These are phyloP conservation scores for Ophiostoma piceae DNA, from an alignment of 2,329 filamentous ascomycete species.

Conservation along the genomic window DNA sequence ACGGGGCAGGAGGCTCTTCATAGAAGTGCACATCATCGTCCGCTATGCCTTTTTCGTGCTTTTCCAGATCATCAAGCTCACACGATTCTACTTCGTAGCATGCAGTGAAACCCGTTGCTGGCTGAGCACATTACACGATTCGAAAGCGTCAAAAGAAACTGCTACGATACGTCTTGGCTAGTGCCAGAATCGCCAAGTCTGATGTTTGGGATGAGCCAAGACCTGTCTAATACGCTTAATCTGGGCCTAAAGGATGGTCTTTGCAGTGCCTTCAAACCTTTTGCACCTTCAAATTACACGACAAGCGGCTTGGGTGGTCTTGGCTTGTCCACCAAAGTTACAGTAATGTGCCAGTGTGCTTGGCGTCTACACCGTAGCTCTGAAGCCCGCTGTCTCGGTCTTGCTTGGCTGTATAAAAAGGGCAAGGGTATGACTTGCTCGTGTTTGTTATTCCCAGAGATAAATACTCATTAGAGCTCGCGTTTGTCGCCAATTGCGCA, in stretches of 20 bases:
- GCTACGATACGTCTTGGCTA: slow-evolving; percentile 6
- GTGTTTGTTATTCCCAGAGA: too few species aligned
- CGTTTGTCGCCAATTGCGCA: not conserved
- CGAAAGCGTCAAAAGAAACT: not conserved
- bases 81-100: not conserved
- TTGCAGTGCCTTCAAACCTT: not conserved
- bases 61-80: not conserved
- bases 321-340: slow-evolving; percentile 2
- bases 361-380: not conserved
- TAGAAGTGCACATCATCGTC: not conserved
- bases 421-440: too few species aligned
- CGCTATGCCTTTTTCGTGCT: not conserved
- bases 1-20: not conserved
- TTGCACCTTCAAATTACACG: not conserved
- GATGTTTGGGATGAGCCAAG: not conserved
- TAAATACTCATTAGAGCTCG: too few species aligned
- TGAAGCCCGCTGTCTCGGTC: not conserved
- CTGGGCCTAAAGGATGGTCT: not conserved
- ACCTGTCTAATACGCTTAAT: not conserved
- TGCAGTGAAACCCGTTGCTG: not conserved
- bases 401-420: not conserved
- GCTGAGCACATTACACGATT: not conserved
- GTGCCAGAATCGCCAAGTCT: not conserved
- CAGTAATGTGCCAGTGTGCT: slow-evolving; percentile 3
- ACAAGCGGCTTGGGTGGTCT: not conserved